phyloP scores from a whole-genome alignment of 1,284 basidiomycete species.

The Pascua sp. region DNA sequence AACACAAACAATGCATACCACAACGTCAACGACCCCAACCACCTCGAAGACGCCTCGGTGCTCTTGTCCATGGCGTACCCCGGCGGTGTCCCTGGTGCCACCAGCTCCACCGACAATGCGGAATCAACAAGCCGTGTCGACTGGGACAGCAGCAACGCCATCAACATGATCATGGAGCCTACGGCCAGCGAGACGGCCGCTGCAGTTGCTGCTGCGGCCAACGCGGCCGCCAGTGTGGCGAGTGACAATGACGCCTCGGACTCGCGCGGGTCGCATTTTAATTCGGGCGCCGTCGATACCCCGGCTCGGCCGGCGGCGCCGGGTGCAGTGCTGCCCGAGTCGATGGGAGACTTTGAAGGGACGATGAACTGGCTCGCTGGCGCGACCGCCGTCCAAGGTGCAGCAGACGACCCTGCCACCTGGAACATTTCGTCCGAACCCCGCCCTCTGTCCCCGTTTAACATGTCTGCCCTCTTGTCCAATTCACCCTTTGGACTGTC shows the following conservation, averaged over 20 bases:
- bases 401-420: not conserved
- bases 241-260: constrained; percentile 7
- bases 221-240: constrained; percentile 1
- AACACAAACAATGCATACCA: constrained; percentile 24
- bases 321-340: constrained; percentile 27
- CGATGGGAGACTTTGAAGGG: constrained; percentile 37
- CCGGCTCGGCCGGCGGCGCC: constrained; percentile 30
- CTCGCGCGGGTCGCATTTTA: constrained; percentile 19
- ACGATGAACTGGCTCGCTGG: constrained; percentile 40
- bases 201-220: not conserved
- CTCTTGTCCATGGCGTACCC: constrained; percentile 49
- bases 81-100: constrained; percentile 28
- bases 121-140: not conserved
- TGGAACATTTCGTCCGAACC: constrained; percentile 4
- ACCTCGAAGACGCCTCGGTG: constrained; percentile 48
- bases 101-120: not conserved
- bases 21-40: constrained; percentile 38
- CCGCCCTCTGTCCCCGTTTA: constrained; percentile 32
- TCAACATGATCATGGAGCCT: constrained; percentile 27
- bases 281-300: constrained; percentile 25
- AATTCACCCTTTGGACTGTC: constrained; percentile 28
- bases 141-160: constrained; percentile 18
- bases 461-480: constrained; percentile 35
- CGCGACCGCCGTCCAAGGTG: not conserved
- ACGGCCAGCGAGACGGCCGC: not conserved